Conservation (phyloP, 495 filamentous ascomycete species). For the Penicillium nucicola region DNA sequence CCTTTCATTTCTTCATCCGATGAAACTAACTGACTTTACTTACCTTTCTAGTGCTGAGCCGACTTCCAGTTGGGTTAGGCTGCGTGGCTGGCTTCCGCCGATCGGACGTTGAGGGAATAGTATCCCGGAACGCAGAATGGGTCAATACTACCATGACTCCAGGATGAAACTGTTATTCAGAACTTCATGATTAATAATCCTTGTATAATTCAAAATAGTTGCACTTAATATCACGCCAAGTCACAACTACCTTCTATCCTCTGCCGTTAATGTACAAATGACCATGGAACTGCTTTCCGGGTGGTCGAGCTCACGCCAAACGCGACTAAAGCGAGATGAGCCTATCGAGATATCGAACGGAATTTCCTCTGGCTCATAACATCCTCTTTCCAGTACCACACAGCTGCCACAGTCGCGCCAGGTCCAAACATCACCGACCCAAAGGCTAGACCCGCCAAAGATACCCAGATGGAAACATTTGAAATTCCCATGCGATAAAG, state of each 20-base stretch:
- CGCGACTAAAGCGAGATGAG: not conserved
- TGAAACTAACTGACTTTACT: not conserved
- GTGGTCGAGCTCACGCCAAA: no score
- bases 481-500: constrained; percentile 14
- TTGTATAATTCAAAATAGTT: no score
- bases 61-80: constrained; percentile 11
- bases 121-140: constrained; percentile 8
- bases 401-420: constrained; percentile 13
- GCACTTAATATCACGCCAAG: no score
- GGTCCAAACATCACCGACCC: constrained; percentile 7
- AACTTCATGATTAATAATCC: no score
- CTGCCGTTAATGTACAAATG: no score
- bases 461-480: not conserved
- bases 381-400: constrained; percentile 18
- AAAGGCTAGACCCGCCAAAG: not conserved
- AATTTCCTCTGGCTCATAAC: constrained; percentile 2
- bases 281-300: no score
- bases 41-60: constrained; percentile 9
- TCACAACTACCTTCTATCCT: no score
- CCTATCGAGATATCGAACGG: not conserved
- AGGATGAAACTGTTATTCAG: no score
- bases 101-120: constrained; percentile 15
- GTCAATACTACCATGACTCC: not conserved
- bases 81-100: constrained; percentile 22
- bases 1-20: not conserved